These are phyloP conservation scores for Sclerotinia borealis DNA, from an alignment of 2,329 filamentous ascomycete species.

Conservation along the genomic window DNA sequence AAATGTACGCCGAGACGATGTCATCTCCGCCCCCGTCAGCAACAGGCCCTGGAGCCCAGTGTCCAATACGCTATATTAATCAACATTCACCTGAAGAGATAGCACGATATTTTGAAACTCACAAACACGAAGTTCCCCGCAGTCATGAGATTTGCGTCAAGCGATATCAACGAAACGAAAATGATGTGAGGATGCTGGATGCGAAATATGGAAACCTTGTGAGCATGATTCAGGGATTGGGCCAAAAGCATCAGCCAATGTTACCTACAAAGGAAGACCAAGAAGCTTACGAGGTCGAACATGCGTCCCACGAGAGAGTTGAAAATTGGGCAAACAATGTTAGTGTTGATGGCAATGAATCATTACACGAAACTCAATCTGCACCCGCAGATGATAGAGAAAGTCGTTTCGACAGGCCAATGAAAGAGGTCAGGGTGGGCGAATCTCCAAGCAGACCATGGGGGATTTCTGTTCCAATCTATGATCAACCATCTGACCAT, in stretches of 20 bases:
- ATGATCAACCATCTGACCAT: slow-evolving; percentile 37
- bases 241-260: slow-evolving; percentile 82
- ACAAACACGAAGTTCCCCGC: slow-evolving; percentile 90
- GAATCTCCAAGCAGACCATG: slow-evolving; percentile 90
- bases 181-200: slow-evolving; percentile 80
- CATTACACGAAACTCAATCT: slow-evolving; percentile 35
- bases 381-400: slow-evolving; percentile 50
- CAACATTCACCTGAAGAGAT: slow-evolving; percentile 91
- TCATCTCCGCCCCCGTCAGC: slow-evolving; percentile 39
- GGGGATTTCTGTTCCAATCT: slow-evolving; percentile 76
- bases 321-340: slow-evolving; percentile 82
- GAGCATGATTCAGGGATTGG: slow-evolving; percentile 89
- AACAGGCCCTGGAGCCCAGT: slow-evolving; percentile 57
- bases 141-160: slow-evolving; percentile 91
- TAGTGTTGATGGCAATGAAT: slow-evolving; percentile 46
- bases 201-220: slow-evolving; percentile 83
- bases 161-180: slow-evolving; percentile 80
- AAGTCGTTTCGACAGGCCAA: slow-evolving; percentile 72
- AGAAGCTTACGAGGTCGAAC: slow-evolving; percentile 37
- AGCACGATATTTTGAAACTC: slow-evolving; percentile 85
- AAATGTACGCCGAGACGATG: slow-evolving; percentile 54
- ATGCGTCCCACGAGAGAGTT: slow-evolving; percentile 62
- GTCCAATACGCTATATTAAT: slow-evolving; percentile 87
- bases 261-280: slow-evolving; percentile 54
- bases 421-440: slow-evolving; percentile 87